A percentile compares a stretch with the other conserved stretches of the same genome.
These are phyloP conservation scores for Paecilomyces niveus DNA, from an alignment of 2,329 filamentous ascomycete species.

Conservation along the genomic window DNA sequence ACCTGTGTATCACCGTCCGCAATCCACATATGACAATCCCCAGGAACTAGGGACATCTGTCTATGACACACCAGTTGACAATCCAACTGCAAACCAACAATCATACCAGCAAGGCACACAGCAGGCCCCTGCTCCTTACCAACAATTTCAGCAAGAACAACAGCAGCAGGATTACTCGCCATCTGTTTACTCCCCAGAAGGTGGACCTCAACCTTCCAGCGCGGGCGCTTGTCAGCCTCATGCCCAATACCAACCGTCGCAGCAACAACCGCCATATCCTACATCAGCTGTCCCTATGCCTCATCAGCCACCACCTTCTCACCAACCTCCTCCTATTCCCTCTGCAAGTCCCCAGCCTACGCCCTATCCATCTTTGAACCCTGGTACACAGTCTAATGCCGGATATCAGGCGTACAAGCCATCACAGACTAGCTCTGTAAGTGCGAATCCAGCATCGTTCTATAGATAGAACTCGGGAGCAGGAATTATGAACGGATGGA, in stretches of 20 bases:
- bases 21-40: constrained; percentile 63
- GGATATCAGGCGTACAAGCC: constrained; percentile 33
- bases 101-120: constrained; percentile 23
- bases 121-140: constrained; percentile 18
- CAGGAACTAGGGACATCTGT: constrained; percentile 73
- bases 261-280: constrained; percentile 27
- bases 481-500: neutral
- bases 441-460: constrained; percentile 31
- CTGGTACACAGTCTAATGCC: constrained; percentile 14
- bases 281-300: constrained; percentile 13
- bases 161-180: constrained; percentile 33
- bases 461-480: constrained; percentile 23
- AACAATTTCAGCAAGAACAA: constrained; percentile 27
- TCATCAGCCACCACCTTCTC: constrained; percentile 24
- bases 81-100: constrained; percentile 18
- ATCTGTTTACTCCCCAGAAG: constrained; percentile 31
- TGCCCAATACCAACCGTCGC: constrained; percentile 13
- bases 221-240: constrained; percentile 9
- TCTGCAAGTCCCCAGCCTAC: constrained; percentile 20
- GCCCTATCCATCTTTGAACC: constrained; percentile 26
- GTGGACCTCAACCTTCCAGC: constrained; percentile 7
- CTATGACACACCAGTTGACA: constrained; percentile 64
- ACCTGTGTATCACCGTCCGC: constrained; percentile 47
- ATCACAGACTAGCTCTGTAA: constrained; percentile 20
- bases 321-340: constrained; percentile 29